Evolutionary conservation across 2,329 filamentous ascomycete species (phyloP), one percentile per base, ranked within the genome.

Genomic region (Pseudogymnoascus sp.): DNA sequence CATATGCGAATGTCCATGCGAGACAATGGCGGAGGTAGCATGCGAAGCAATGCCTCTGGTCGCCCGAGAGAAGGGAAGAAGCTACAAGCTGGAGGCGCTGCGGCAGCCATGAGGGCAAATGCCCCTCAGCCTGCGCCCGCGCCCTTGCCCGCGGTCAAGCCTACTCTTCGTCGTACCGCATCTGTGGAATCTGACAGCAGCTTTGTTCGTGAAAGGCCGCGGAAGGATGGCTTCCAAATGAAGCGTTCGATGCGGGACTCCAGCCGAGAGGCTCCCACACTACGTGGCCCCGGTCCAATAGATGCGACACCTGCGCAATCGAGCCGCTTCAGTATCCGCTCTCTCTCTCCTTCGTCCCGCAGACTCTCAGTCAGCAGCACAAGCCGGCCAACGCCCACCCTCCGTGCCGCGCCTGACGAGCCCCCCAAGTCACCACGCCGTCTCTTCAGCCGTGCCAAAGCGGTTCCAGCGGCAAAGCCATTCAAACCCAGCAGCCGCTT

Each of bases 161-260:
- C 78, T 10, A 67, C 69, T 4, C 73, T 84, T 7, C 76, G 77
- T 63, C 81, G 86, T 1, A 81, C 78, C 8, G 79, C 77, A 15
- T 89, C 87, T 0, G 84, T 86, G 66, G 86, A 83, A 29, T 91
- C 88, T 69, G 87, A 90, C 48, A 96, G 90, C 75, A 96, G 91
- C 72, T 96, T 96, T 77, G 88, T 84, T 70, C 87, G 90, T 29
- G 75, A 78, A 44, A 81, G 83, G 64, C 76, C 81, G 38, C 71
- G 76, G 60, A 71, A 73, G 5, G 74, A 79, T 44, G 79, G 80
- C 0, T 82, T 85, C 61, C 81, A 78, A 1, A 90, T 96, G 79
- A 86, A 87, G 63, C 82, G 80, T 60, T 91, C 89, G 1, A 90
- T 96, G 89, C 83, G 92, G 63, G 76, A 75, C 27, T 71, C 74